Base-by-base conservation (phyloP, 1,139 yeast genomes). In the Magnusiomyces clavatus region DNA sequence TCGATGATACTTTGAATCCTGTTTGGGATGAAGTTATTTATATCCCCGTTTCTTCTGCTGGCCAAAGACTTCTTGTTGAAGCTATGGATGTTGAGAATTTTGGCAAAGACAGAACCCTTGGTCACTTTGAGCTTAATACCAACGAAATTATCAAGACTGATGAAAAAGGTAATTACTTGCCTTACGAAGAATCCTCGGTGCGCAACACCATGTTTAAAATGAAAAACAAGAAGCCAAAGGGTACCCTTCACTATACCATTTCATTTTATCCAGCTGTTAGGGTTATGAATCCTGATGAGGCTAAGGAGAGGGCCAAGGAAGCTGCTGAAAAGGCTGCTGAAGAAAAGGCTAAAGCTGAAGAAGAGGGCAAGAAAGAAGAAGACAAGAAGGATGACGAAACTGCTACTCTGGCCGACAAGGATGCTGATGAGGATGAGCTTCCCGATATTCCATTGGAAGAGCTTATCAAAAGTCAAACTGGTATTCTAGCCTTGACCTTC, bases 21-120 rank as follows among this genome's bases (percentile, higher is more conserved):
- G 80, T 81, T 11, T 94, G 90, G 87, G 82, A 89, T 64, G 92
- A 89, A 67, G 76, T 86, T 2, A 75, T 87, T 51, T 92, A 88
- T 67, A 80, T 87, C 42, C 83, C 96, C 6, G 78, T 92, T 24
- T 78, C 94, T 13, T 84, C 89, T 46, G 80, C 89, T 41, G 83
- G 83, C 64, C 97, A 90, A 67, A 83, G 78, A 62, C 70, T 90
- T 58, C 82, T 89, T 2, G 67, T 94, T 51, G 97, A 92, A 68
- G 95, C 82, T 11, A 86, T 92, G 96, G 97, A 90, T 69, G 86
- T 84, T 46, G 95, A 90, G 69, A 76, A 77, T 54, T 77, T 73
- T 53, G 80, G 84, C 20, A 80, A 81, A 43, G 98, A 94, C 68
- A 81, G 97, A 65, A 79, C 95, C 10, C 77, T 92, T 54, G 98